A percentile compares a stretch with the other conserved stretches of the same genome.
phyloP scores from a whole-genome alignment of 305 asterid species.

The Fraxinus platypoda region DNA sequence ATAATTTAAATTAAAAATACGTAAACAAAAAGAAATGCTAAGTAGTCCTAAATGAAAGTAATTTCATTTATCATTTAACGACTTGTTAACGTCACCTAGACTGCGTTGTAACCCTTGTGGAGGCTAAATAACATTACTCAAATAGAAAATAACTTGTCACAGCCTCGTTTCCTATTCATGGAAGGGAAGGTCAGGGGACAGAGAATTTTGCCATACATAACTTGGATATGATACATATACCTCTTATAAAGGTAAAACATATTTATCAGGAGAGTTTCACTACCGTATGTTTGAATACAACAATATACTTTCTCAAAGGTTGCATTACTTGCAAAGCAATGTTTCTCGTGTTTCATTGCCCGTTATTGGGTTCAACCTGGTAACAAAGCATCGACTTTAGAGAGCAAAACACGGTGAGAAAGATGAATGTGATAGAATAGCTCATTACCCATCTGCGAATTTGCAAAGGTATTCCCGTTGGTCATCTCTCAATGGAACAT shows the following conservation, averaged over 20 bases:
- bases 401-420: not conserved
- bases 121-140: too few species aligned
- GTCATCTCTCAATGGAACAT: conserved; percentile 89
- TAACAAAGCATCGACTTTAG: not conserved
- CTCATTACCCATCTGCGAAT: conserved; percentile 76
- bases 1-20: too few species aligned
- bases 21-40: too few species aligned
- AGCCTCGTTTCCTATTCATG: too few species aligned
- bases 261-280: not conserved
- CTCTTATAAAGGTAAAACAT: not conserved
- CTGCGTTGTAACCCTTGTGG: too few species aligned
- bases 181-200: too few species aligned
- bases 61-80: too few species aligned
- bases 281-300: not conserved
- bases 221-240: too few species aligned
- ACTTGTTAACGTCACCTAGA: too few species aligned
- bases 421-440: not conserved
- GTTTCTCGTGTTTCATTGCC: conserved; percentile 91
- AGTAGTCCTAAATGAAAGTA: too few species aligned
- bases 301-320: not conserved
- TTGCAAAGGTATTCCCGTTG: conserved; percentile 86
- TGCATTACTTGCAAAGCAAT: conserved; percentile 60
- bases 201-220: too few species aligned
- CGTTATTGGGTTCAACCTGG: conserved; percentile 68
- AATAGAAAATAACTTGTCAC: too few species aligned